Evolutionary conservation across 1,284 basidiomycete genomes (phyloP), one percentile per base, ranked within the genome.

Genomic region (Tetrapyrgos nigripes): DNA sequence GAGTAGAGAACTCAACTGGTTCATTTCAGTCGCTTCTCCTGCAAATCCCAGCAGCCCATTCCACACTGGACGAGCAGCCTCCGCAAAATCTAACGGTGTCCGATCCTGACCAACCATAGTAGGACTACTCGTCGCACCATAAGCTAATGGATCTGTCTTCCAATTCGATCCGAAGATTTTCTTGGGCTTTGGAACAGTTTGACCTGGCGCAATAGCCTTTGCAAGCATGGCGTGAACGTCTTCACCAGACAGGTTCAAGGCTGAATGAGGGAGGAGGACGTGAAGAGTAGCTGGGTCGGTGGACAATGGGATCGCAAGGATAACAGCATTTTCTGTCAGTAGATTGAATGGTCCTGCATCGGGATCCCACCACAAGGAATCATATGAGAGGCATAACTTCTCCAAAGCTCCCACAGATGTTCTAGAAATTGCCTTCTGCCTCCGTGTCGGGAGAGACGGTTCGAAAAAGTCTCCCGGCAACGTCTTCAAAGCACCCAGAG

Each of bases 51-150:
- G 26, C 8, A 57, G 14, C 19, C 55, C 55, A 47, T 44, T 44
- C 55, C 55, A 57, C 26, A 52, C 40, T n/a, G 55, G 55, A n/a
- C 55, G 14, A 3, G 55, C 55, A 21, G 50, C 23, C 11, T 57
- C 55, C 5, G 55, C 55, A 28, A 57, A 51, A 35, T 57, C 55
- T 17, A 57, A 26, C 40, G 55, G 55, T 5, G 55, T 44, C 19
- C 55, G 45, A 24, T 50, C 55, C 27, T 57, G 28, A 14, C 55
- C 55, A 35, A 46, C 50, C 27, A 6, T 44, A 2, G 52, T 31
- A 27, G 55, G 55, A 52, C 55, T 57, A 47, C 55, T 57, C 23
- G 55, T 57, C 4, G 55, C 55, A 13, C 55, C 55, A 19, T 46
- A 35, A 2, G 55, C 23, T 29, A 57, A 23, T 9, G 43, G 40